Percentiles rank a stretch among this genome's conserved stretches.
These are phyloP conservation scores for Candida ulmi DNA, from an alignment of 805 yeast species.

Conservation along the genomic window DNA sequence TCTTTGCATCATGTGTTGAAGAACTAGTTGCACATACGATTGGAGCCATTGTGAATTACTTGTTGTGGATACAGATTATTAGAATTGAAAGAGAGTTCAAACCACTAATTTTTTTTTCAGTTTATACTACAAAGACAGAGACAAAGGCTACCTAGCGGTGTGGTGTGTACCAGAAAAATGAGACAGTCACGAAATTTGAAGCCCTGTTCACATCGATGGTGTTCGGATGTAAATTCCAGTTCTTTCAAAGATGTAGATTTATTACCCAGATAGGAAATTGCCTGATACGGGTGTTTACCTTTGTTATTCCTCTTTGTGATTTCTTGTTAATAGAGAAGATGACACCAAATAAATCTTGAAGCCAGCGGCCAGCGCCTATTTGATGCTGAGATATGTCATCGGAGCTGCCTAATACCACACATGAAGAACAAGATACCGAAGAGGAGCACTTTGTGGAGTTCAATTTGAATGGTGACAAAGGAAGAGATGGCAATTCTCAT, in stretches of 20 bases:
- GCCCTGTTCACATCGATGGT: neutral
- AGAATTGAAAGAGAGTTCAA: neutral
- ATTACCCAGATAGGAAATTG: neutral
- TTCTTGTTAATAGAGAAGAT: too few species aligned
- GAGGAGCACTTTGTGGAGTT: conserved; percentile 28
- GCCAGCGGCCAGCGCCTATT: too few species aligned
- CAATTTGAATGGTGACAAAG: conserved; percentile 22
- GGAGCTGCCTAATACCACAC: neutral
- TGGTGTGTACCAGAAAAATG: neutral
- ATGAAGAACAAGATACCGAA: conserved; percentile 6
- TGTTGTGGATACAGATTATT: neutral
- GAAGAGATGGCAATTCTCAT: neutral
- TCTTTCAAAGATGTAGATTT: too few species aligned
- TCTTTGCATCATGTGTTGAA: neutral
- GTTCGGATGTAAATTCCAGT: neutral
- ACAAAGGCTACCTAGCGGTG: too few species aligned
- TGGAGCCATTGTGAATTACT: conserved; percentile 70
- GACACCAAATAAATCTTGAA: neutral
- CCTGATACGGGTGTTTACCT: neutral
- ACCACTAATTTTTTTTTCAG: conserved; percentile 1
- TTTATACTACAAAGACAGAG: too few species aligned
- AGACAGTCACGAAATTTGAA: neutral
- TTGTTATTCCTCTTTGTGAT: too few species aligned
- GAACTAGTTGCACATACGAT: conserved; percentile 53
- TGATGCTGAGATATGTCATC: neutral